A percentile compares a stretch with the other conserved stretches of the same genome.
phyloP scores from a whole-genome alignment of 208 protist species.

The Acanthamoeba culbertsoni region DNA sequence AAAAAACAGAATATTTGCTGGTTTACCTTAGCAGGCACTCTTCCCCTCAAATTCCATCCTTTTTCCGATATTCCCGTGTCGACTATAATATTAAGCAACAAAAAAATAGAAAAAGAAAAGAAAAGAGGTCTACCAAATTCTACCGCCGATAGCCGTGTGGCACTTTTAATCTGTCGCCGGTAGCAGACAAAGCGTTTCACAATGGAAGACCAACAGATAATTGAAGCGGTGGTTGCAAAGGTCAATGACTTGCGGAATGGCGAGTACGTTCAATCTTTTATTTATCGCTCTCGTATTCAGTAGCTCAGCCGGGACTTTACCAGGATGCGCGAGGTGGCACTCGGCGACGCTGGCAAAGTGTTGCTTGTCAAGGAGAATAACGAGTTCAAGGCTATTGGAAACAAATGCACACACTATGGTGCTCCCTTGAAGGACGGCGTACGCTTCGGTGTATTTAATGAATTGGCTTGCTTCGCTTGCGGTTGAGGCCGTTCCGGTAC shows the following conservation, averaged over 20 bases:
- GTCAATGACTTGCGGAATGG: constrained; percentile 27
- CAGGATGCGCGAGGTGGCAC: constrained; percentile 62
- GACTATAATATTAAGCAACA: neutral
- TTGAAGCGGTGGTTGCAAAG: constrained; percentile 49
- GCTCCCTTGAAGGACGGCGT: constrained; percentile 71
- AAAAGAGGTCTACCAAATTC: neutral
- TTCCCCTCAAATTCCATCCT: neutral
- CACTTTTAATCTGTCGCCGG: neutral
- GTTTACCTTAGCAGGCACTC: neutral
- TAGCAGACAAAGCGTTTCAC: neutral
- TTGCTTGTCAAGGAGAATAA: constrained; percentile 65
- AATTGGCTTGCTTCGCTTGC: neutral
- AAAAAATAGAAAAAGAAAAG: neutral
- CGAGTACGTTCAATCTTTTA: neutral
- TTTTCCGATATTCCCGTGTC: neutral
- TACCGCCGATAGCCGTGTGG: too few species aligned
- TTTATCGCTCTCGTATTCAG: too few species aligned
- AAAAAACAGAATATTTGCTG: too few species aligned
- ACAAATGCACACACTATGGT: constrained; percentile 72
- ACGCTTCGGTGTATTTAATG: too few species aligned
- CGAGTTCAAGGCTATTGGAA: constrained; percentile 58
- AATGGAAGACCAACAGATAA: neutral
- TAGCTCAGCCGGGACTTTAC: too few species aligned
- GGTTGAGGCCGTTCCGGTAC: too few species aligned
- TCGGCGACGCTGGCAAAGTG: constrained; percentile 66